Conservation (phyloP, 768 basidiomycete species). For the Pulveroboletus frians region DNA sequence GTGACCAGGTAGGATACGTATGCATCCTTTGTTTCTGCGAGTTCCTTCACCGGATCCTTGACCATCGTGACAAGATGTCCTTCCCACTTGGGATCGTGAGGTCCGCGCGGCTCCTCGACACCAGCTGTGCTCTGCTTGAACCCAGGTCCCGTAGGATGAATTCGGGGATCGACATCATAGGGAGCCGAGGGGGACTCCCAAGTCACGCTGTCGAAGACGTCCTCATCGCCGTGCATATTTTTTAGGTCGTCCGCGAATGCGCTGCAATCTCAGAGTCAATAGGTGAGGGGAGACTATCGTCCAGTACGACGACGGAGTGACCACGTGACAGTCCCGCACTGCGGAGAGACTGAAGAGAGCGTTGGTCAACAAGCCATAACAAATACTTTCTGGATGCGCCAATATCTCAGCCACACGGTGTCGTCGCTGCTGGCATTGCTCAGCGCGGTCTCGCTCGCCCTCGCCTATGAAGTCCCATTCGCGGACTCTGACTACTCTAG, state of each 20-base stretch:
- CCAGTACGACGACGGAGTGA: conserved; percentile 4
- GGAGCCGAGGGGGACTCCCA: conserved; percentile 76
- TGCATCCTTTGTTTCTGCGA: conserved; percentile 95
- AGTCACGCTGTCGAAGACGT: conserved; percentile 87
- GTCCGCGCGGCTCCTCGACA: conserved; percentile 55
- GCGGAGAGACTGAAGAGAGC: conserved; percentile 1
- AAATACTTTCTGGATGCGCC: conserved; percentile 27
- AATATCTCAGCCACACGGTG: conserved; percentile 12
- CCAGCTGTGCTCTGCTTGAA: conserved; percentile 78
- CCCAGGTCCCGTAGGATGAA: conserved; percentile 55
- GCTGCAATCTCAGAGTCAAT: neutral
- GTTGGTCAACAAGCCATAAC: conserved; percentile 24
- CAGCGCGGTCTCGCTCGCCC: conserved; percentile 32
- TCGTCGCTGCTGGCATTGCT: conserved; percentile 21
- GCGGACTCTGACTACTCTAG: conserved; percentile 75
- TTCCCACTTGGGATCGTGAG: conserved; percentile 87
- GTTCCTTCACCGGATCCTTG: conserved; percentile 90
- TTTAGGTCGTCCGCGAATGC: neutral
- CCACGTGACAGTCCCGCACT: conserved; percentile 22
- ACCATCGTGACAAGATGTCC: conserved; percentile 79
- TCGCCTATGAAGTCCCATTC: conserved; percentile 61
- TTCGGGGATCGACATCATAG: conserved; percentile 41
- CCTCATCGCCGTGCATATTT: conserved; percentile 78
- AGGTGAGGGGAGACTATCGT: neutral
- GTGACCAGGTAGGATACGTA: conserved; percentile 92